phyloP scores from a whole-genome alignment of 257 asterid species.

The Verbascum thapsus region DNA sequence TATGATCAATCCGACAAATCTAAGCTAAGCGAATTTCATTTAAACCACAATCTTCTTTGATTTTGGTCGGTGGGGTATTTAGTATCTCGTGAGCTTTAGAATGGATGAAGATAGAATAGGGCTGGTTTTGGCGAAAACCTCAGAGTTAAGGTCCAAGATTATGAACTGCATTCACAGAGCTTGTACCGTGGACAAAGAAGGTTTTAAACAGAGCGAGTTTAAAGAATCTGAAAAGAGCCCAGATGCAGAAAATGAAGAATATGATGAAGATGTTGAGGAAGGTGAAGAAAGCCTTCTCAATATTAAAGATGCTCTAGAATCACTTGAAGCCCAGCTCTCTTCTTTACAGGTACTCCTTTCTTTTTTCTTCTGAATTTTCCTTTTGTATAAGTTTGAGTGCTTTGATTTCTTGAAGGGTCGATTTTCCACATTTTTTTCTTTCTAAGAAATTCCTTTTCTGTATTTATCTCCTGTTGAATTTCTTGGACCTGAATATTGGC shows the following conservation, averaged over 20 bases:
- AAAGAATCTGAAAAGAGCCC: conserved; percentile 25
- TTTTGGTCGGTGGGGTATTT: no score
- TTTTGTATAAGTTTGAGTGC: no score
- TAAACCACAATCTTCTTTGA: conserved; percentile 38
- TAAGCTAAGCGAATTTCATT: conserved; percentile 17
- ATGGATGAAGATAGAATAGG: conserved; percentile 55
- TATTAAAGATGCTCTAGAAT: conserved; percentile 79
- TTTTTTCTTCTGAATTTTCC: neutral
- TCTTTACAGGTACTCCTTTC: conserved; percentile 56
- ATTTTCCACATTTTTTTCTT: neutral
- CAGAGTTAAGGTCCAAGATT: conserved; percentile 54
- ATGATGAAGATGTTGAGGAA: conserved; percentile 33
- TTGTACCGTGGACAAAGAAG: conserved; percentile 26
- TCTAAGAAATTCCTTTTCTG: neutral
- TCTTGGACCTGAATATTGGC: neutral
- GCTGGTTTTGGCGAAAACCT: conserved; percentile 48
- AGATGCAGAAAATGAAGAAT: conserved; percentile 28
- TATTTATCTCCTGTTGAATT: conserved; percentile 1
- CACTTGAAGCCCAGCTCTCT: conserved; percentile 78
- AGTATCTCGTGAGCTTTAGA: no score
- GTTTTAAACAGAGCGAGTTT: conserved; percentile 26
- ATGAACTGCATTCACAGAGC: conserved; percentile 42
- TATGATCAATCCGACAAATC: no score
- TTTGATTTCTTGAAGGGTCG: conserved; percentile 5
- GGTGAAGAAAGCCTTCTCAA: conserved; percentile 62